Evolutionary conservation across 2,329 filamentous ascomycete genomes (phyloP), one percentile per base, ranked within the genome.

Genomic region (Hymenoscyphus fraxineus): DNA sequence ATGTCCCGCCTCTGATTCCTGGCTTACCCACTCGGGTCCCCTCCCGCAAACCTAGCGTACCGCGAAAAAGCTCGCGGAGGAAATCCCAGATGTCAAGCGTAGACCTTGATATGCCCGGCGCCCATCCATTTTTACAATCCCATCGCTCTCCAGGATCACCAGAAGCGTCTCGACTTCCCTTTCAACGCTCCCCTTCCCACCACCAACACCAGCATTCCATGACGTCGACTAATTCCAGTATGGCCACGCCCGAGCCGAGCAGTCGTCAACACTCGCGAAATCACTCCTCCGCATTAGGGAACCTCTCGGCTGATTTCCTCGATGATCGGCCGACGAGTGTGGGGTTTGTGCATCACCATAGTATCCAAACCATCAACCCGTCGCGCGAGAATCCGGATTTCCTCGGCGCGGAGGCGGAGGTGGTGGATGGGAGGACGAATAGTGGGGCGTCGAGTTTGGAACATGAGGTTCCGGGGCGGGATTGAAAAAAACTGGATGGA

Each of bases 21-120:
- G 59, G 41, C 5, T 31, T 71, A n/a, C 66, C 69, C 3, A 19
- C 54, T 22, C 64, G 68, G 56, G 56, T 65, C 16, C 63, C 60
- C 3, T 70, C 69, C 6, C 56, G 61, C 35, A 71, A 66, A 57
- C 72, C 71, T 0, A 80, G 83, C 7, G 83, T 93, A 39, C 90
- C 91, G 2, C 83, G 90, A 38, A 92, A 89, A 77, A 92, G 88
- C 73, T 93, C 90, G 0, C 87, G 87, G 73, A 83, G 88, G 47
- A 70, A 71, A 58, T 75, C 74, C 4, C 70, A 74, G 59, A 38
- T 57, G n/a, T 22, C 22, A 35, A 72, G 64, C 40, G 65, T 70
- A 13, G 72, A 73, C 59, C 47, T 73, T 13, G 67, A 66, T 32
- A 41, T 59, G 19, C 58, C 64, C 1, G 60, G 57, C 9, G 27